These are phyloP conservation scores for Phytophthora pisi DNA, from an alignment of 352 stramenopile genomes.

Conservation along the genomic window DNA sequence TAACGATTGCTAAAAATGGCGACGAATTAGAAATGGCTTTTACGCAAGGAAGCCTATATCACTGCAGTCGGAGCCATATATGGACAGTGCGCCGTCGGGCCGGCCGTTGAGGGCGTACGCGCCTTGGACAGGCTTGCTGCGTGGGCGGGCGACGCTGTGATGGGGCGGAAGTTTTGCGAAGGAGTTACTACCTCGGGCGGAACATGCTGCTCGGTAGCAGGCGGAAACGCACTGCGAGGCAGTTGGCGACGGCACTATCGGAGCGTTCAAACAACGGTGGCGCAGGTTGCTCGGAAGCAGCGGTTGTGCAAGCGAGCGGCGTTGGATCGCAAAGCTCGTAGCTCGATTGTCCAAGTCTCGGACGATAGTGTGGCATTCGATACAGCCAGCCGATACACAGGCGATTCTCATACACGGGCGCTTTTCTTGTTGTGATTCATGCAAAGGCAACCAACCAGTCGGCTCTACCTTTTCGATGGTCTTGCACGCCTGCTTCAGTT, in stretches of 20 bases:
- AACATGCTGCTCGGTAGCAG: slow-evolving; percentile 3
- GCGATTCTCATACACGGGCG: background rate
- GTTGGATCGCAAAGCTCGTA: slow-evolving; percentile 8
- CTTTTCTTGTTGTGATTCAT: background rate
- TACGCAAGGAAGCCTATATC: too few relatives aligned
- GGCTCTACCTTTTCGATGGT: background rate
- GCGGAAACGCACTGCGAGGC: slow-evolving; percentile 20
- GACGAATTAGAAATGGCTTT: slow-evolving; percentile 20
- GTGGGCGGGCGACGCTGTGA: slow-evolving; percentile 4
- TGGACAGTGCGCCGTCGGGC: slow-evolving; percentile 1
- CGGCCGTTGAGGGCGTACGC: slow-evolving; percentile 6
- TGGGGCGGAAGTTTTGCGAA: slow-evolving; percentile 29
- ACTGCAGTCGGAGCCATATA: slow-evolving; percentile 14
- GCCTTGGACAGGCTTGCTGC: slow-evolving; percentile 14
- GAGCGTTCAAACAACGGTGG: slow-evolving; percentile 10
- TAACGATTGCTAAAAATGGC: slow-evolving; percentile 23
- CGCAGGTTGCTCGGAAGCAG: slow-evolving; percentile 14
- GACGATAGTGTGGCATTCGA: background rate
- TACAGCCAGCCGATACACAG: background rate
- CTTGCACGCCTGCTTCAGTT: slow-evolving; percentile 6
- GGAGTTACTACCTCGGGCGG: slow-evolving; percentile 23
- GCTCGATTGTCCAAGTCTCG: slow-evolving; percentile 20
- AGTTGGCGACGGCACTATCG: background rate
- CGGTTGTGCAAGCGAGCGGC: slow-evolving; percentile 22
- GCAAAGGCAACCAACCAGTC: background rate